Conservation (phyloP, 1,284 basidiomycete genomes). For the Cutaneotrichosporon cutaneum region DNA sequence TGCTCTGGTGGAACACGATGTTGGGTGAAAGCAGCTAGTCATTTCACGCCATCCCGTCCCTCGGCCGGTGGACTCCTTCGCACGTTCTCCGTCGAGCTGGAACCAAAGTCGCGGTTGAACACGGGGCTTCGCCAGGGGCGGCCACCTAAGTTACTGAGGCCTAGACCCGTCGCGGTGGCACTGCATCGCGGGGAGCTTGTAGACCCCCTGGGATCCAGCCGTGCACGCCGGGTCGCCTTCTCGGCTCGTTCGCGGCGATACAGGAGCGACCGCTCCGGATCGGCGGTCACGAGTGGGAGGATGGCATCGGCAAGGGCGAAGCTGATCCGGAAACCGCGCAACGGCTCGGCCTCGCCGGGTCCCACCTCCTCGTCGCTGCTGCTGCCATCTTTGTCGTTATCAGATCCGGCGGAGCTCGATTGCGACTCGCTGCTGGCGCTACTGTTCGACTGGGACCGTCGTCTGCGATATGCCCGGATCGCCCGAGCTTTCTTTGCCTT, state of each 20-base stretch:
- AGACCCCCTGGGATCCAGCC: background rate
- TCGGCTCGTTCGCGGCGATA: constrained; percentile 14
- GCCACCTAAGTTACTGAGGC: background rate
- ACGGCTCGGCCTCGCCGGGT: background rate
- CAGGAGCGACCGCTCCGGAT: constrained; percentile 6
- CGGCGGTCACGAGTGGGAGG: constrained; percentile 7
- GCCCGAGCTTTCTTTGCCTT: constrained; percentile 6
- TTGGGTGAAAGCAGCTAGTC: too few species aligned
- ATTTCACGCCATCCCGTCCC: too few species aligned
- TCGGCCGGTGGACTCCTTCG: too few species aligned
- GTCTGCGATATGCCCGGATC: background rate
- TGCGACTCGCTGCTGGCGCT: background rate
- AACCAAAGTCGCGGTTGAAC: too few species aligned
- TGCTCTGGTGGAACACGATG: too few species aligned
- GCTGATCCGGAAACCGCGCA: constrained; percentile 6
- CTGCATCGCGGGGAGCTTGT: background rate
- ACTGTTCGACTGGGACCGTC: background rate
- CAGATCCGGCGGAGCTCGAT: background rate
- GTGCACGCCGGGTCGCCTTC: background rate
- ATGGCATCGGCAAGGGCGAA: constrained; percentile 16
- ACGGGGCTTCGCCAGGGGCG: background rate
- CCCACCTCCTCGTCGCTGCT: background rate
- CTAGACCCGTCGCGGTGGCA: background rate
- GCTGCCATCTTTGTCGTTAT: background rate
- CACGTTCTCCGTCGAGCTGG: too few species aligned